Evolutionary conservation across 1,284 basidiomycete species (phyloP), one percentile per base, ranked within the genome.

Genomic region (Leccinum fuscescens): DNA sequence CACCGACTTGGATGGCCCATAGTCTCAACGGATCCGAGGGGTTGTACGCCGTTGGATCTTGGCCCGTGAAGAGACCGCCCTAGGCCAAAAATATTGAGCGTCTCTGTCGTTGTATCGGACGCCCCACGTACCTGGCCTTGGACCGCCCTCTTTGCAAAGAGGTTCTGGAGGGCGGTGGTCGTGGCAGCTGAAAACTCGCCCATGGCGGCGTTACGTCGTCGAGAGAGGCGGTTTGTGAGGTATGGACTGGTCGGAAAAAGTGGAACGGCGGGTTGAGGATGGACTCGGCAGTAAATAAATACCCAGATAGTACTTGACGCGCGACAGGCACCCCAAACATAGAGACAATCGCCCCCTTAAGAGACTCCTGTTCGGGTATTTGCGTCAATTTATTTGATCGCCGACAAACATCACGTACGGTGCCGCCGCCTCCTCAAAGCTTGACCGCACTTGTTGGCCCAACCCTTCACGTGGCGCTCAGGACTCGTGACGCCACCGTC

Each of bases 1-100:
- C 62, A 89, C 90, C 86, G 53, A 93, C 81, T 82, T 95, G 94
- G 59, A 97, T 87, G 70, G 95, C 91, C 89, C 94, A 97, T 72
- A 96, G 76, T 20, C 91, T 85, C 64, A 97, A 77, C 6, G 95
- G 94, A 75, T 95, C 90, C 1, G 74, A 59, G 0, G 79, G 54
- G 64, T 90, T 86, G 77, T 86, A 85, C 1, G 72, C 70, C 1
- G 88, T 80, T 0, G 93, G 93, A 69, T 94, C 86, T 64, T 86
- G 81, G 11, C 89, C 88, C 46, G 78, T 86, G 50, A 94, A 72
- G 55, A 93, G 73, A n/a, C 89, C 89, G 20, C 50, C 50, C 50
- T 51, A 31, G 7, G 11, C 2, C 14, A 33, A 27, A 22, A 3
- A 11, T 12, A 2, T 44, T 66, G 31, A 65, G 58, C 42, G n/a